Evolutionary conservation across 768 basidiomycete species (phyloP).

Genomic region (Galerina marginata): DNA sequence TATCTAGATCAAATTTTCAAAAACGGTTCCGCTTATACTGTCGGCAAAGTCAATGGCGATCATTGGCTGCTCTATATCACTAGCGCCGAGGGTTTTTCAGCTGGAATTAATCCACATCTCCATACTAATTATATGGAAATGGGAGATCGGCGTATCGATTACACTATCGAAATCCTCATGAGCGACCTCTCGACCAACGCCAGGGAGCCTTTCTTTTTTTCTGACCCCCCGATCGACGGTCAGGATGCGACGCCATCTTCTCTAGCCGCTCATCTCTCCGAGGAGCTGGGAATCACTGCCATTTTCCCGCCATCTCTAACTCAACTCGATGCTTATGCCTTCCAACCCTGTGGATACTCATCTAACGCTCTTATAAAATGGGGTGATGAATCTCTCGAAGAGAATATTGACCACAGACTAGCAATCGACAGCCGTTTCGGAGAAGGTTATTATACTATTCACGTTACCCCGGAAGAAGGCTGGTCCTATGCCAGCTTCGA

Average conservation of each 20-base stretch:
- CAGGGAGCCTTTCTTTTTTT: slow-evolving; percentile 78
- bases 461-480: slow-evolving; percentile 96
- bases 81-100: slow-evolving; percentile 46
- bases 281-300: slow-evolving; percentile 75
- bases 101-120: slow-evolving; percentile 19
- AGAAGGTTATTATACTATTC: slow-evolving; percentile 98
- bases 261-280: slow-evolving; percentile 67
- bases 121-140: slow-evolving; percentile 17
- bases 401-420: slow-evolving; percentile 19
- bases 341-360: slow-evolving; percentile 95
- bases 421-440: slow-evolving; percentile 37
- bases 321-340: slow-evolving; percentile 90
- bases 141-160: slow-evolving; percentile 61
- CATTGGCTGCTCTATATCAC: slow-evolving; percentile 98
- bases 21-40: slow-evolving; percentile 91
- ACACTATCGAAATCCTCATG: slow-evolving; percentile 99
- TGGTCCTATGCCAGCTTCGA: slow-evolving; percentile 99
- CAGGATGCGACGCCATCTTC: slow-evolving; percentile 47
- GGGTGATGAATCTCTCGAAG: slow-evolving; percentile 43
- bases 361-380: slow-evolving; percentile 88
- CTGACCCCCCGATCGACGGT: slow-evolving; percentile 32
- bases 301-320: slow-evolving; percentile 84
- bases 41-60: slow-evolving; percentile 97
- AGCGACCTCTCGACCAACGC: slow-evolving; percentile 80
- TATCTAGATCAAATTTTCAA: slow-evolving; percentile 91